These are phyloP conservation scores for Salix brachista DNA, from an alignment of 345 rosid species.

Conservation along the genomic window DNA sequence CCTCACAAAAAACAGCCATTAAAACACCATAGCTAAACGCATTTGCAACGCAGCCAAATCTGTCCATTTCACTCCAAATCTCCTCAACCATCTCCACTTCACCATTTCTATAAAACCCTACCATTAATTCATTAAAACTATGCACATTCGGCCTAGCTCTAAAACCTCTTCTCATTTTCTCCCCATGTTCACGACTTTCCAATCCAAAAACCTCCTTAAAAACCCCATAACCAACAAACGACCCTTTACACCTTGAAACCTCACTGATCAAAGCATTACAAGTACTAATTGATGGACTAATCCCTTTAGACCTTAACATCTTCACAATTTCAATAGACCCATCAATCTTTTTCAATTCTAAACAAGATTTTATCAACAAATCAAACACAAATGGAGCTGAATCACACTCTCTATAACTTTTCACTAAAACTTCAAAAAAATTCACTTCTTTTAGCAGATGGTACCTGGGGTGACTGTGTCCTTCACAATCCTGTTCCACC, in stretches of 20 bases:
- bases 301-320: conserved; percentile 54
- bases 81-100: conserved; percentile 53
- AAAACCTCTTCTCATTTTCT: conserved; percentile 21
- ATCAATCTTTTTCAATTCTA: conserved; percentile 57
- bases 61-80: conserved; percentile 62
- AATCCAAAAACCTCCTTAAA: conserved; percentile 58
- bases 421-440: conserved; percentile 42
- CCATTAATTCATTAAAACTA: conserved; percentile 64
- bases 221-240: conserved; percentile 43
- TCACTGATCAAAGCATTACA: conserved; percentile 53
- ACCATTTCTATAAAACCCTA: conserved; percentile 54
- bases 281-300: conserved; percentile 48
- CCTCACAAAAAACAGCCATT: conserved; percentile 50
- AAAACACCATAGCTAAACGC: conserved; percentile 50
- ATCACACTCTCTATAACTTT: conserved; percentile 68
- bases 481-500: background rate
- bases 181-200: conserved; percentile 16
- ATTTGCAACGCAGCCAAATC: conserved; percentile 39
- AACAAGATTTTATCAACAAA: conserved; percentile 58
- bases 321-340: conserved; percentile 54
- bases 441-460: background rate
- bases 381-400: conserved; percentile 89
- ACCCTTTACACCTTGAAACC: conserved; percentile 43
- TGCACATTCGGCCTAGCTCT: conserved; percentile 50
- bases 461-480: background rate